Percentiles rank a stretch among this genome's conserved stretches.
Conservation (phyloP, 2,329 filamentous ascomycete genomes). For the Fusarium caatingaense region DNA sequence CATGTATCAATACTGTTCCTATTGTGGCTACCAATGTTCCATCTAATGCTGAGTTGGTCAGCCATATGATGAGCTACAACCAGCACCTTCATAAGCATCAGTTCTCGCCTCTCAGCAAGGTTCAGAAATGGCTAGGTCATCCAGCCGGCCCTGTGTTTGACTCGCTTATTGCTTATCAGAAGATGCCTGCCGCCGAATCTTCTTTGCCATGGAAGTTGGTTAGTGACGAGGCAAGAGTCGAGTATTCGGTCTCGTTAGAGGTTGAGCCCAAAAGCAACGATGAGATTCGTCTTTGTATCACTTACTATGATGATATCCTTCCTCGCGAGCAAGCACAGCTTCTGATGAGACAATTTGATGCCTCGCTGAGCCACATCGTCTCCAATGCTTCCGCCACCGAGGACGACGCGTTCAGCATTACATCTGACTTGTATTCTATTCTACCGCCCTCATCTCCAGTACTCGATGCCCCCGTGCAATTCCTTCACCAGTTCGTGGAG, state of each 20-base stretch:
- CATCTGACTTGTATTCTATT: conserved; percentile 68
- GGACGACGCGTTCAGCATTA: conserved; percentile 51
- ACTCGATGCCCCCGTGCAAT: conserved; percentile 66
- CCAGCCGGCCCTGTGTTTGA: conserved; percentile 79
- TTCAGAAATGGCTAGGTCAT: conserved; percentile 78
- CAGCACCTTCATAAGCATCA: conserved; percentile 75
- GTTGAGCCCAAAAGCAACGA: conserved; percentile 67
- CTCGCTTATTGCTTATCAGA: conserved; percentile 87
- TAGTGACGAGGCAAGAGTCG: conserved; percentile 75
- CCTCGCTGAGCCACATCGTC: conserved; percentile 69
- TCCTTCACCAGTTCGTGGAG: conserved; percentile 86
- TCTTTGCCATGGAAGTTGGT: conserved; percentile 67
- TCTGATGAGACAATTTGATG: conserved; percentile 78
- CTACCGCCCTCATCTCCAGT: conserved; percentile 68
- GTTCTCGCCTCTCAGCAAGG: conserved; percentile 74
- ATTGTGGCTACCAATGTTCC: conserved; percentile 68
- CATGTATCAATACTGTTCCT: conserved; percentile 85
- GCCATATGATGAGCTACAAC: conserved; percentile 74
- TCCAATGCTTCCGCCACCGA: conserved; percentile 57
- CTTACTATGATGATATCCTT: conserved; percentile 71
- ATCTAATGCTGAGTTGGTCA: conserved; percentile 68
- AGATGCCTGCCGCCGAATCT: conserved; percentile 52
- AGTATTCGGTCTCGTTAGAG: conserved; percentile 86
- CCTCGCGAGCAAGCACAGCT: conserved; percentile 74
- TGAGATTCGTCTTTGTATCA: conserved; percentile 71